Conservation (phyloP, 2,329 filamentous ascomycete species). For the Pezicula rhizophila region DNA sequence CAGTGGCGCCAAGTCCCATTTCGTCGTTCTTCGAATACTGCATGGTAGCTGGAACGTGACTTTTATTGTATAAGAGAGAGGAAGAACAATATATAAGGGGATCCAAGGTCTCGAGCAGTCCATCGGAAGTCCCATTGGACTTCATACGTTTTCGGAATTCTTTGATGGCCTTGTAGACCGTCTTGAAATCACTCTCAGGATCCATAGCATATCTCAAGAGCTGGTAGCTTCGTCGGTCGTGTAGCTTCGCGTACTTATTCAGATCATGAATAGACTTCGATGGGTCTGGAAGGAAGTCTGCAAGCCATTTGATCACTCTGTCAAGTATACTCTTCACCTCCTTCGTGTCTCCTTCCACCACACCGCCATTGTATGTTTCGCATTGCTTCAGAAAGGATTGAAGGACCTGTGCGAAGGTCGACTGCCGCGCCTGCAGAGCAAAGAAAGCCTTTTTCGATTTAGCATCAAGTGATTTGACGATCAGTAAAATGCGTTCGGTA, state of each 20-base stretch:
- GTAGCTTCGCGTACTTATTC: conserved; percentile 82
- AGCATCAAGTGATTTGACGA: conserved; percentile 71
- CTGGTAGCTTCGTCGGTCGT: conserved; percentile 86
- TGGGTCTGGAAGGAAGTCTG: conserved; percentile 70
- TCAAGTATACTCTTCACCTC: conserved; percentile 64
- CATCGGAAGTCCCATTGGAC: conserved; percentile 49
- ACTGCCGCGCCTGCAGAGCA: conserved; percentile 73
- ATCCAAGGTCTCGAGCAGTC: conserved; percentile 70
- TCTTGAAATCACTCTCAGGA: conserved; percentile 85
- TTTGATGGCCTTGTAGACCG: conserved; percentile 82
- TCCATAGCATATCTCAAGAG: conserved; percentile 81
- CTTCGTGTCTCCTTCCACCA: conserved; percentile 65
- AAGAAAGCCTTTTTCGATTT: conserved; percentile 85
- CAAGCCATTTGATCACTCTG: conserved; percentile 66
- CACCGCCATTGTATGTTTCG: conserved; percentile 83
- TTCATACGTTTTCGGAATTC: conserved; percentile 81
- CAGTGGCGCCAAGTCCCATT: conserved; percentile 67
- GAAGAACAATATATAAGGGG: conserved; percentile 79
- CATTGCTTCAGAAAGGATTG: conserved; percentile 76
- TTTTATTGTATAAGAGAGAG: conserved; percentile 86
- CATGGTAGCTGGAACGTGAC: conserved; percentile 86
- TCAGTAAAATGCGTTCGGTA: conserved; percentile 74
- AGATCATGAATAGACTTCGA: conserved; percentile 69
- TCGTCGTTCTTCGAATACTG: conserved; percentile 80
- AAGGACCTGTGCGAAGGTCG: conserved; percentile 66